These are phyloP conservation scores for Saccharomyces hybrid DNA, from an alignment of 1,139 yeast genomes.

Conservation along the genomic window DNA sequence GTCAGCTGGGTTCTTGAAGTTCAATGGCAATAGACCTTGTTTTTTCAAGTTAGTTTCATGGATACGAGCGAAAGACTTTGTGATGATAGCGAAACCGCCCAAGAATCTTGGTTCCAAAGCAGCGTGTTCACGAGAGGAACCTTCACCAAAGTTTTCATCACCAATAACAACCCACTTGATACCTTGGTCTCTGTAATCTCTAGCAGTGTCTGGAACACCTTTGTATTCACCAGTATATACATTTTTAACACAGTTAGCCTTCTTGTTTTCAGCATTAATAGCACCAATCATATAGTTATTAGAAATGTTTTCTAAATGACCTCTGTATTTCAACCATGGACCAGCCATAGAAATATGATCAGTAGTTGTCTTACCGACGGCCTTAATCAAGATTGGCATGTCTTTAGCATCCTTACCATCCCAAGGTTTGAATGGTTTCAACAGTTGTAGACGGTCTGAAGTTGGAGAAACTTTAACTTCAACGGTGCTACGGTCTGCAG, in stretches of 20 bases:
- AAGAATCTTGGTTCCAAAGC: slow-evolving; percentile 99
- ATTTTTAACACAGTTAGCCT: slow-evolving; percentile 89
- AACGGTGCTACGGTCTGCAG: slow-evolving; percentile 73
- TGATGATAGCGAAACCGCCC: slow-evolving; percentile 95
- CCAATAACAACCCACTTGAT: slow-evolving; percentile 96
- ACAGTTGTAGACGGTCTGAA: slow-evolving; percentile 81
- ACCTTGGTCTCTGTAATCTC: slow-evolving; percentile 88
- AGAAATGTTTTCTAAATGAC: slow-evolving; percentile 97
- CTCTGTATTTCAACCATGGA: slow-evolving; percentile 99
- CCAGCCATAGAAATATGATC: slow-evolving; percentile 99
- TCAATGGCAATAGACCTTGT: slow-evolving; percentile 96
- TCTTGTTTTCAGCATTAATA: slow-evolving; percentile 90
- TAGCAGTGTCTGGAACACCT: slow-evolving; percentile 96
- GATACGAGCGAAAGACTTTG: slow-evolving; percentile 97
- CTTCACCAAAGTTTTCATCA: slow-evolving; percentile 99
- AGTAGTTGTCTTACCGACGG: slow-evolving; percentile 97
- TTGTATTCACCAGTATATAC: slow-evolving; percentile 84
- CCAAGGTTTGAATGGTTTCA: slow-evolving; percentile 91
- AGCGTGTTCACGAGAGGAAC: slow-evolving; percentile 99
- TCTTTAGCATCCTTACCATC: slow-evolving; percentile 88
- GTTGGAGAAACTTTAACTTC: slow-evolving; percentile 73
- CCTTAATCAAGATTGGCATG: slow-evolving; percentile 92
- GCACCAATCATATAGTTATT: slow-evolving; percentile 99
- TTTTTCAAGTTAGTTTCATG: slow-evolving; percentile 92
- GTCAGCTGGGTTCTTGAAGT: slow-evolving; percentile 80